phyloP scores from a whole-genome alignment of 1,284 basidiomycete genomes.

The Apiotrichum siamense region DNA sequence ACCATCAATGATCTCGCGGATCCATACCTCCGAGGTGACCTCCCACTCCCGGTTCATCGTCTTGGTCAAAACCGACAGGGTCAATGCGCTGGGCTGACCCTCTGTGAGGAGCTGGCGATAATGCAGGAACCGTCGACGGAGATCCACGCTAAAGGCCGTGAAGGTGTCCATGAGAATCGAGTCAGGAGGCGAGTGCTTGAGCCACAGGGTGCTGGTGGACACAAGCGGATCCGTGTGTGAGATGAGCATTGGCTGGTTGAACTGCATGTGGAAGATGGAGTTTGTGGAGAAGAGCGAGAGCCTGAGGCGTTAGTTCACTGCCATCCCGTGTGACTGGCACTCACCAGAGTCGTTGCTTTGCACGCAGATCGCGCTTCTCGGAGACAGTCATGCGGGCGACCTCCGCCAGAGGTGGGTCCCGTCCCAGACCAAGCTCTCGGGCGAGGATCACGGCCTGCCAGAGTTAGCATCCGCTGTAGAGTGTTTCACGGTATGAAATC shows the following conservation, averaged over 20 bases:
- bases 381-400: slow-evolving; percentile 17
- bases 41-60: slow-evolving; percentile 37
- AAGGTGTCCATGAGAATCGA: slow-evolving; percentile 25
- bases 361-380: slow-evolving; percentile 21
- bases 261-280: slow-evolving; percentile 40
- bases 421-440: slow-evolving; percentile 30
- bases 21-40: slow-evolving; percentile 28
- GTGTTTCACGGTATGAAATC: too few species aligned
- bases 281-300: slow-evolving; percentile 33
- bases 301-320: slow-evolving; percentile 15
- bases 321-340: not conserved
- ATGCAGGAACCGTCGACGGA: slow-evolving; percentile 30
- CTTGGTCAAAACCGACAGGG: slow-evolving; percentile 27
- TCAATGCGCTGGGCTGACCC: slow-evolving; percentile 21
- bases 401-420: slow-evolving; percentile 17
- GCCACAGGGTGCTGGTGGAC: slow-evolving; percentile 21
- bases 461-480: too few species aligned
- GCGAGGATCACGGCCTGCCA: slow-evolving; percentile 31
- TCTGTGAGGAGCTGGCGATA: slow-evolving; percentile 31
- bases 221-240: slow-evolving; percentile 30
- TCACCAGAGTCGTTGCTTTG: slow-evolving; percentile 31
- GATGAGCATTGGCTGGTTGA: slow-evolving; percentile 36
- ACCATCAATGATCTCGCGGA: slow-evolving; percentile 35
- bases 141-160: slow-evolving; percentile 29
- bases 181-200: slow-evolving; percentile 24